Evolutionary conservation across 495 filamentous ascomycete species (phyloP).

Genomic region (Eremomyces bilateralis): DNA sequence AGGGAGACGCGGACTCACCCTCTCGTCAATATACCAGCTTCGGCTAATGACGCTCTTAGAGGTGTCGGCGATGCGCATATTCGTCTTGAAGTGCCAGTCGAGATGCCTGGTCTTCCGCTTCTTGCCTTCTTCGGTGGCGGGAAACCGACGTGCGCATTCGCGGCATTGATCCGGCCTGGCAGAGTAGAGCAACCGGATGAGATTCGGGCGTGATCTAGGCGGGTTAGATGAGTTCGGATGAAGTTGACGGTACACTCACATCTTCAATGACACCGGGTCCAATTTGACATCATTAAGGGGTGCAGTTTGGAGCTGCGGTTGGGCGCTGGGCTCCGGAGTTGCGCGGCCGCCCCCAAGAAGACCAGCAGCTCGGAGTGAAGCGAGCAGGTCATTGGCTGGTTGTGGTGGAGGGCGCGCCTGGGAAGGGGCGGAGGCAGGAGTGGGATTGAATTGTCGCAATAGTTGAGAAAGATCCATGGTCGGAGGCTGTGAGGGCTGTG

Average conservation of each 20-base stretch:
- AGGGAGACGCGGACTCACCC: constrained; percentile 31
- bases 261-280: constrained; percentile 54
- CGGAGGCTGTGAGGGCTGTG: constrained; percentile 1
- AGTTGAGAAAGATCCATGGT: constrained; percentile 7
- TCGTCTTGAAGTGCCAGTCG: constrained; percentile 94
- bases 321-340: constrained; percentile 13
- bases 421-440: constrained; percentile 2
- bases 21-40: constrained; percentile 82
- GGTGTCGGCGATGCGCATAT: constrained; percentile 67
- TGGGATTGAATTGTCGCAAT: constrained; percentile 1
- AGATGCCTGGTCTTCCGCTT: constrained; percentile 78
- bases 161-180: constrained; percentile 63
- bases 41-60: constrained; percentile 66
- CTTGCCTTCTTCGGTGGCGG: constrained; percentile 50
- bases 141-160: constrained; percentile 78
- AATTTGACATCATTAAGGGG: constrained; percentile 48
- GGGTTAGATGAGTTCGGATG: constrained; percentile 14
- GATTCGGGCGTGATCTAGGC: constrained; percentile 46
- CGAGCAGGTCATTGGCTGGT: constrained; percentile 4
- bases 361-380: constrained; percentile 2
- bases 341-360: neutral
- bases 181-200: constrained; percentile 55
- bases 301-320: too few relatives aligned
- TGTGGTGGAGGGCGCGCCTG: constrained; percentile 1
- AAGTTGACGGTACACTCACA: constrained; percentile 30